Evolutionary conservation across 2,329 filamentous ascomycete species (phyloP).

Genomic region (Diaporthe ilicicola): DNA sequence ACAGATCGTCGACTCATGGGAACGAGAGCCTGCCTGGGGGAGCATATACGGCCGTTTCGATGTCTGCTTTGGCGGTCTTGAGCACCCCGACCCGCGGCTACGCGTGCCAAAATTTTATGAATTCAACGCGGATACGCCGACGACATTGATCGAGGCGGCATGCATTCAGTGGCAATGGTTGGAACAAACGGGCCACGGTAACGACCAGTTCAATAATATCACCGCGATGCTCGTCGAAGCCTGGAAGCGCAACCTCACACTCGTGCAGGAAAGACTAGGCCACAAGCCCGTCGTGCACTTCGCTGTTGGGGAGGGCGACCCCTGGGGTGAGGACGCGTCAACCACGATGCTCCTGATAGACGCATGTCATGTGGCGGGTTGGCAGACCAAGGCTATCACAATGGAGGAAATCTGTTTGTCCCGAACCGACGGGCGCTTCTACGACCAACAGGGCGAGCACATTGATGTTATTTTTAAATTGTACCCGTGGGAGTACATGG

Average conservation of each 20-base stretch:
- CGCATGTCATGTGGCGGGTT: neutral
- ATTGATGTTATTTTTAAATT: constrained; percentile 31
- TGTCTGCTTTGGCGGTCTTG: constrained; percentile 29
- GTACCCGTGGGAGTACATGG: constrained; percentile 29
- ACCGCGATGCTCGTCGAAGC: constrained; percentile 14
- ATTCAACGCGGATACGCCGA: constrained; percentile 32
- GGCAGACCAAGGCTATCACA: neutral
- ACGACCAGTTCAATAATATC: constrained; percentile 26
- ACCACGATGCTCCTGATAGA: neutral
- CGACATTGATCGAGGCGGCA: constrained; percentile 24
- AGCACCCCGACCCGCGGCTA: constrained; percentile 23
- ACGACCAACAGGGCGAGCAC: constrained; percentile 19
- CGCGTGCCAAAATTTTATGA: constrained; percentile 28
- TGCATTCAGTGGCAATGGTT: constrained; percentile 28
- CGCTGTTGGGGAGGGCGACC: neutral
- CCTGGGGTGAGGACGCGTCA: neutral
- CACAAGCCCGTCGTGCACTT: neutral
- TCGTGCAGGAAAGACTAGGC: neutral
- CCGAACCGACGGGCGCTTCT: constrained; percentile 27
- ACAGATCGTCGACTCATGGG: constrained; percentile 28
- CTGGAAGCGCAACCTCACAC: constrained; percentile 28
- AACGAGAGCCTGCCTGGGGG: constrained; percentile 28
- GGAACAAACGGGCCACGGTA: constrained; percentile 29
- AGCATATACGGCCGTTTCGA: constrained; percentile 32
- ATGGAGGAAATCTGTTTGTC: neutral